Evolutionary conservation across 495 filamentous ascomycete species (phyloP).

Genomic region (Choiromyces venosus): DNA sequence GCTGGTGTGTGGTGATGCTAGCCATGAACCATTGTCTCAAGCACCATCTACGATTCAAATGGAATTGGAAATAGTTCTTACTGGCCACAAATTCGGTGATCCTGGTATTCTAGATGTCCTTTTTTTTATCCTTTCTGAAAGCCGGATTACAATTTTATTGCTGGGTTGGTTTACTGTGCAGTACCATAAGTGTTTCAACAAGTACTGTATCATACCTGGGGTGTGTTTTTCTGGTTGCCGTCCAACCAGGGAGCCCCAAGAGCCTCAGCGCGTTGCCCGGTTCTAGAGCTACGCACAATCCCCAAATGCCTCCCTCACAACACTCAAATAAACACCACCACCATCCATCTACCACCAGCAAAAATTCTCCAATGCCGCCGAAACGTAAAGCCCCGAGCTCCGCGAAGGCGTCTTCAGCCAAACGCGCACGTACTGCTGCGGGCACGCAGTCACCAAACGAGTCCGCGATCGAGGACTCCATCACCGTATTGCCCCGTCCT

Average conservation of each 20-base stretch:
- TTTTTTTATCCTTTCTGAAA: no score
- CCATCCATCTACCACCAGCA: neutral
- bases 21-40: no score
- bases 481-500: conserved; percentile 2
- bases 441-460: conserved; percentile 9
- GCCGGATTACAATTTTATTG: no score
- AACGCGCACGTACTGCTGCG: conserved; percentile 28
- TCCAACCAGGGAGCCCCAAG: neutral
- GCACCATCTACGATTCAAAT: no score
- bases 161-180: no score
- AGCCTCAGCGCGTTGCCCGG: neutral
- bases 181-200: no score
- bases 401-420: conserved; percentile 15
- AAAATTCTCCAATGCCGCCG: conserved; percentile 20
- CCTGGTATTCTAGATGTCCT: no score
- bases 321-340: neutral
- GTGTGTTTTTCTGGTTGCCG: no score
- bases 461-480: conserved; percentile 16
- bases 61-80: no score
- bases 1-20: no score
- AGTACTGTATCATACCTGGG: no score
- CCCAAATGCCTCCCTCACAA: neutral
- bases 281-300: neutral
- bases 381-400: conserved; percentile 28
- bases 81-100: no score